Evolutionary conservation across 164 flowering plant species (phyloP), one percentile per base, ranked within the genome.

Genomic region (Echeveria elegans): DNA sequence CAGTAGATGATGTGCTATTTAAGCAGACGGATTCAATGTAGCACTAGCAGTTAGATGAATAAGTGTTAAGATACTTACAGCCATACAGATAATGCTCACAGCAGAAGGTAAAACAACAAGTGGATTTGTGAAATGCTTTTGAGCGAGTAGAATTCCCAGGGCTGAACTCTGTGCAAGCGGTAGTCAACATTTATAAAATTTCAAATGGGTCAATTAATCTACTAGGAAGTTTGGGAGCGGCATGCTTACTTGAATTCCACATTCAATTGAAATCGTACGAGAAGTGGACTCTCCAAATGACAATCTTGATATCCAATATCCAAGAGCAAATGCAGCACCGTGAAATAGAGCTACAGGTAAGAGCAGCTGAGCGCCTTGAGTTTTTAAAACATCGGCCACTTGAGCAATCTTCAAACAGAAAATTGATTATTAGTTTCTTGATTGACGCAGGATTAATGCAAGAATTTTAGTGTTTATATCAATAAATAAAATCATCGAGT

Each of bases 281-380:
- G 94, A 94, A 63, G 99, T 95, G 58, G 99, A 95, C 87, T 95
- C 99, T 71, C 99, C 96, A 75, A 94, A 91, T 37, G 87, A 87
- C 56, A 81, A 6, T 71, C 69, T 91, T 41, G 99, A 91, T 48
- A 91, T 1, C 85, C 82, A 88, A 74, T 91, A 91, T 71, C 96
- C 99, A 72, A 94, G 68, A 37, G 88, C 84, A 84, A 94, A 94
- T 31, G 99, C 97, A 68, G 96, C 94, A 73, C 74, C 86, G 76
- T 92, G 97, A 23, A 95, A 82, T 72, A 82, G 60, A 68, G 90
- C 94, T 37, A 95, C 99, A 14, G 96, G 99, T 10, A 84, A 14
- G 65, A 92, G 71, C 29, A 95, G 74, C 66, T 92, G 97, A 50
- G 87, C 77, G 36, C 97, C 99, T 80, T 89, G 96, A 62, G 92